Evolutionary conservation across 139 green algal genomes (phyloP), one percentile per base, ranked within the genome.

Genomic region (Chlamydomonas sphaeroides): DNA sequence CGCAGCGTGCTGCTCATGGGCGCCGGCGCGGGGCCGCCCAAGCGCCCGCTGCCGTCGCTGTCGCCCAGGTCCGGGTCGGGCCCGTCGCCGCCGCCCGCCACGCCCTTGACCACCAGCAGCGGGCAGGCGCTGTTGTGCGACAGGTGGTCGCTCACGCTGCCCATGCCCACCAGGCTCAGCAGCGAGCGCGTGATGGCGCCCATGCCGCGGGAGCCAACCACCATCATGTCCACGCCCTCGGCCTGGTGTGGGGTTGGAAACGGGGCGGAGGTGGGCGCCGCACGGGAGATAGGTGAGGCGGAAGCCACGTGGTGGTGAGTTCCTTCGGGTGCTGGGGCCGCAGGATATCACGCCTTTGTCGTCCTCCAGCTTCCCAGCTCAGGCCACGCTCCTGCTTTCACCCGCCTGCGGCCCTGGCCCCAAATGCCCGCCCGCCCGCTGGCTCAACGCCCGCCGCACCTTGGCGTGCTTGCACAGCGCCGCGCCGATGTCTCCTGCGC

Each of bases 151-250:
- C 69, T 85, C 11, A 95, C 89, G 45, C 71, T 88, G 30, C 92
- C 92, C 56, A 94, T 85, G 23, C 92, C 92, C 26, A 94, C 88
- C 28, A 95, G 74, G 21, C 77, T 72, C 87, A 95, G 84, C 32
- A 95, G 62, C 1, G 49, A 75, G 61, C 91, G 84, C 65, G 92
- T 85, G 69, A 93, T 73, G 35, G 82, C 88, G 62, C 90, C 89
- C 88, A 95, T 88, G 51, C 91, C 90, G 32, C 91, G 86, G 57
- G 65, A 85, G 42, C 91, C 91, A 35, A 88, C 56, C n/a, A 89
- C 56, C 38, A 92, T 67, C 66, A 89, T 38, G 78, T 91, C 84
- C 26, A 89, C 73, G 20, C 48, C 80, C 59, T 90, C 85, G 30
- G 66, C 33, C 85, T 86, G 71, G n/a, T n/a, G n/a, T n/a, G n/a